Percentiles rank a stretch among this genome's conserved stretches.
Conservation (phyloP, 805 yeast genomes). For the Wickerhamiella hasegawae region DNA sequence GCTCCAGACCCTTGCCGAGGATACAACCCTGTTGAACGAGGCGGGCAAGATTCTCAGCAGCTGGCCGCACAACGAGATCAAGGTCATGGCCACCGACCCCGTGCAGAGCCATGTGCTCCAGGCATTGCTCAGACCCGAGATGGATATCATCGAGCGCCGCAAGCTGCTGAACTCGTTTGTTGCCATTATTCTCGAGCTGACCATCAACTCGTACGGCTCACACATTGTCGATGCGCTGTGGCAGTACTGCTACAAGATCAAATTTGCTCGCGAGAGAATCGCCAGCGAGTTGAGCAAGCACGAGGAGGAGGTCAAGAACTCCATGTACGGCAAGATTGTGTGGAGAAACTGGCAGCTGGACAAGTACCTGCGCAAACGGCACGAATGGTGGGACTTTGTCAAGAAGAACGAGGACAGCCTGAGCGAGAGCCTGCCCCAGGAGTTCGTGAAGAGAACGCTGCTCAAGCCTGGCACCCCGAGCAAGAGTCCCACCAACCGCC, state of each 20-base stretch:
- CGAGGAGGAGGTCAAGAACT: conserved; percentile 58
- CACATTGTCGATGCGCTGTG: conserved; percentile 78
- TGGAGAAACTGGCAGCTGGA: conserved; percentile 96
- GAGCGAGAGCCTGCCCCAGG: neutral
- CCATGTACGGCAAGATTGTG: conserved; percentile 75
- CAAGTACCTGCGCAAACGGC: conserved; percentile 49
- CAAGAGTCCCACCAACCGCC: too few species aligned
- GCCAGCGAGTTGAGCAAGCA: conserved; percentile 47
- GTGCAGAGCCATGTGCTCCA: conserved; percentile 85
- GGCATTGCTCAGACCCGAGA: conserved; percentile 32
- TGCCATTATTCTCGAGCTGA: conserved; percentile 37
- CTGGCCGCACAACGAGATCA: conserved; percentile 25
- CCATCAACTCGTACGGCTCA: conserved; percentile 82
- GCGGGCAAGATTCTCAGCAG: neutral
- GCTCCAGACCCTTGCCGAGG: neutral
- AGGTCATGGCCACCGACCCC: conserved; percentile 74
- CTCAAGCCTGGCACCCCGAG: too few species aligned
- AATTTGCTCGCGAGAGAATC: conserved; percentile 72
- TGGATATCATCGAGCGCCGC: conserved; percentile 41
- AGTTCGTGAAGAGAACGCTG: too few species aligned
- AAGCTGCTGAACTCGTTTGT: conserved; percentile 49
- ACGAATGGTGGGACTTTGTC: conserved; percentile 56
- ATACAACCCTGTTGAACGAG: neutral
- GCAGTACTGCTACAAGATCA: conserved; percentile 60
- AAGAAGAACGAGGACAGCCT: conserved; percentile 20